These are phyloP conservation scores for Arabidopsis arenosa DNA, from an alignment of 345 rosid species.

Conservation along the genomic window DNA sequence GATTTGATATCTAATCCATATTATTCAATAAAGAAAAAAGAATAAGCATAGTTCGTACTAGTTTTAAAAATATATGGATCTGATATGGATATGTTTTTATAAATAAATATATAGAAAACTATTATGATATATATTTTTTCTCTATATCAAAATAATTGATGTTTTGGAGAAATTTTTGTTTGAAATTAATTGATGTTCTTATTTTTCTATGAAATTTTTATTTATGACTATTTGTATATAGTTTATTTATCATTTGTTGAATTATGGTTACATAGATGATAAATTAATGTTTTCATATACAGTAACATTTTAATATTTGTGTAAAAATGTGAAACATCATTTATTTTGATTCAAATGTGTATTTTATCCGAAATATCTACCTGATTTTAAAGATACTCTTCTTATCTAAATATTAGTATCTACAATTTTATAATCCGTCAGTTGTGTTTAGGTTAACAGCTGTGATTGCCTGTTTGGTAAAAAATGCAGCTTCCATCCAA, in stretches of 20 bases:
- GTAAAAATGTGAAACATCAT: too few species aligned
- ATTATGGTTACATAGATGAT: too few species aligned
- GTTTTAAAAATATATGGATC: neutral
- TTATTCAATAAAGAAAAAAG: neutral
- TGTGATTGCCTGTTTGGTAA: conserved; percentile 9
- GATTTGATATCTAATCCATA: neutral
- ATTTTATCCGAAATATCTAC: neutral
- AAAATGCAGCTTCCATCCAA: conserved; percentile 29
- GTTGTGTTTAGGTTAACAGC: conserved; percentile 9
- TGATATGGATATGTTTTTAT: neutral
- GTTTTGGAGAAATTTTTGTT: too few species aligned
- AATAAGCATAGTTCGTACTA: neutral
- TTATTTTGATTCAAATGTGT: too few species aligned
- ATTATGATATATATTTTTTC: neutral
- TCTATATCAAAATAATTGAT: too few species aligned
- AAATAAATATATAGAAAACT: neutral
- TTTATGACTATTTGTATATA: too few species aligned
- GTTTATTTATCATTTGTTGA: too few species aligned
- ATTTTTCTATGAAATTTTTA: too few species aligned
- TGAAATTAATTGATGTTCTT: too few species aligned
- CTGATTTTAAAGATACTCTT: neutral
- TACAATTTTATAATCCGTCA: neutral
- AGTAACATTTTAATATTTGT: too few species aligned
- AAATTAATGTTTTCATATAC: too few species aligned
- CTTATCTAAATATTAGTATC: neutral